Evolutionary conservation across 257 asterid genomes (phyloP).

Genomic region (Nicotiana tomentosiformis): DNA sequence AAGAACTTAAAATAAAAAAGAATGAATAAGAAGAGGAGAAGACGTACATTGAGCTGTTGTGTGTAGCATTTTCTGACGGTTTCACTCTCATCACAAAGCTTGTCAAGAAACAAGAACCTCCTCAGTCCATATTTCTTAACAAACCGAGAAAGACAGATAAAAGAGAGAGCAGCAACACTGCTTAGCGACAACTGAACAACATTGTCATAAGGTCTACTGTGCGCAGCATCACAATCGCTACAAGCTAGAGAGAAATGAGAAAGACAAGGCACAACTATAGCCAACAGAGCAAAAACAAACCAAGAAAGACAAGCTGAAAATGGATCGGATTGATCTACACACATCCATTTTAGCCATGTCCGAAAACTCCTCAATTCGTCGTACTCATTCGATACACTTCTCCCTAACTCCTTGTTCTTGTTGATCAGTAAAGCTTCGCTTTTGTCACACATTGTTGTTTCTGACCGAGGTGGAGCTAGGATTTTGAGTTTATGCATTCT

Average conservation of each 20-base stretch:
- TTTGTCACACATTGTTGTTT: not conserved
- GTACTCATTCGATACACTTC: slow-evolving; percentile 7
- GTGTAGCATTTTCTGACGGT: slow-evolving; percentile 19
- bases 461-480: no score
- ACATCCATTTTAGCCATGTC: slow-evolving; percentile 17
- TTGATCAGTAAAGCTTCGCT: not conserved
- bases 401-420: not conserved
- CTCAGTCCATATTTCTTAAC: slow-evolving; percentile 17
- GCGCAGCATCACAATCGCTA: slow-evolving; percentile 9
- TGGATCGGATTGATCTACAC: slow-evolving; percentile 17
- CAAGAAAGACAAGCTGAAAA: slow-evolving; percentile 15
- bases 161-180: slow-evolving; percentile 18
- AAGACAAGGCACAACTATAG: slow-evolving; percentile 13
- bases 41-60: slow-evolving; percentile 18
- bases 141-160: slow-evolving; percentile 14
- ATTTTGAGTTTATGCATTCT: no score
- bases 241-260: slow-evolving; percentile 16
- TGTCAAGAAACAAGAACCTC: slow-evolving; percentile 21
- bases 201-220: slow-evolving; percentile 1
- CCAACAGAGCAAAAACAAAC: slow-evolving; percentile 9
- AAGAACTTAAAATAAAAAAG: not conserved
- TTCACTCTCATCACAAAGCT: slow-evolving; percentile 22
- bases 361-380: slow-evolving; percentile 17
- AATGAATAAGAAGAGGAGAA: not conserved
- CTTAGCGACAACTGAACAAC: slow-evolving; percentile 21